Evolutionary conservation across 192 early-diverging fungal species (phyloP), one percentile per base, ranked within the genome.

Genomic region (Gamsiella multidivaricata): DNA sequence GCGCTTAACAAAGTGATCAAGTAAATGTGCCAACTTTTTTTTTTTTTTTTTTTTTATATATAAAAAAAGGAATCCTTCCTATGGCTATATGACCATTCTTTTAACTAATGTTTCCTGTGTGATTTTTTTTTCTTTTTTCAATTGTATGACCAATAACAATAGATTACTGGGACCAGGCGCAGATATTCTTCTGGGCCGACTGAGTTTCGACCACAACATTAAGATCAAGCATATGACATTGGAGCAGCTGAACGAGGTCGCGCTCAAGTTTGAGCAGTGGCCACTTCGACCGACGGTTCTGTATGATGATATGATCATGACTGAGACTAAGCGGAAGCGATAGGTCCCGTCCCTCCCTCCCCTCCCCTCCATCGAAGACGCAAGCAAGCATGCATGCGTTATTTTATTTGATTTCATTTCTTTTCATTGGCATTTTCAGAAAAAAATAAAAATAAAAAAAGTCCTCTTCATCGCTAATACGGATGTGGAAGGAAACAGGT

Each of bases 201-300:
- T 87, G 20, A 81, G 81, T 18, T 87, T 87, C 42, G 75, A 83
- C 55, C 36, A 74, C 15, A 54, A 75, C 37, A 73, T 78, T 29
- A 61, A 65, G 8, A 51, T 84, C 22, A 84, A 84, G 43, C 52
- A 80, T 3, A 79, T 87, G 68, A 79, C 81, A 14, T 39, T 78
- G 12, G 80, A 80, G 26, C 85, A 87, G 34, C 29, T 87, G 1
- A 68, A 84, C 67, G 83, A 84, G 50, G 83, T 87, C 5, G 81
- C 85, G 11, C 15, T 70, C 15, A 84, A 84, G 51, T 87, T 87
- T 67, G 83, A 87, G 29, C 69, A 87, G 69, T 87, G 85, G 85
- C 85, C 85, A 25, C 68, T 87, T 18, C 68, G 83, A 39, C 85
- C 85, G 3, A 57, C 60, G 26, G 75, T 76, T 14, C 65, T 87